Conservation (phyloP, 208 protist species). For the Crithidia expoeki region DNA sequence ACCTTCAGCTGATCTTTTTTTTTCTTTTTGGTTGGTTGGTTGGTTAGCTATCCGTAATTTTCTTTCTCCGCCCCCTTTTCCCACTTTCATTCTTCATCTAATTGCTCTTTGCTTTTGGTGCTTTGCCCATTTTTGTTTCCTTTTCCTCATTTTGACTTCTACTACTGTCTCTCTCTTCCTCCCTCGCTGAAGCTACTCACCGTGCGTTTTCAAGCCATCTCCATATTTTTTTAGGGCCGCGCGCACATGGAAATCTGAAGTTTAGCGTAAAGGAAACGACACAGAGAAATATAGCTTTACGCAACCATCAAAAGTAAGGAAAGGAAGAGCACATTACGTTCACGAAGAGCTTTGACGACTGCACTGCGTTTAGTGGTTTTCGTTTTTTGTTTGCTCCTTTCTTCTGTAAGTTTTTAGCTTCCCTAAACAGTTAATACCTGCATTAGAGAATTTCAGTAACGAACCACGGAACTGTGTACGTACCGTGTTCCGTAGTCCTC, state of each 20-base stretch:
- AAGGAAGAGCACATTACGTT: not conserved
- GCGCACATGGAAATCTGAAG: too few species aligned
- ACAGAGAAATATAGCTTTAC: not conserved
- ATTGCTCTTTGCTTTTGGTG: too few species aligned
- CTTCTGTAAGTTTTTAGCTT: conserved; percentile 6
- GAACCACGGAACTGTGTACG: not conserved
- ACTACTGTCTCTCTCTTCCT: too few species aligned
- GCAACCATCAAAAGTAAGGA: not conserved
- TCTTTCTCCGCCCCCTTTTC: too few species aligned
- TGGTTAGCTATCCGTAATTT: too few species aligned
- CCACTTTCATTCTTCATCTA: too few species aligned
- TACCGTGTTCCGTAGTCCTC: conserved; percentile 1
- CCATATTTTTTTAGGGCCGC: too few species aligned
- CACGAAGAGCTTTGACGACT: not conserved
- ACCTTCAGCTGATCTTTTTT: not conserved
- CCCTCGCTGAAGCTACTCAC: too few species aligned
- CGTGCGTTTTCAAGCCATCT: too few species aligned
- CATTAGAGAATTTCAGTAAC: not conserved
- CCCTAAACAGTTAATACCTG: not conserved
- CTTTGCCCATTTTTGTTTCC: too few species aligned
- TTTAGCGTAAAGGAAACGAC: not conserved
- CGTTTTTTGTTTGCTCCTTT: conserved; percentile 4
- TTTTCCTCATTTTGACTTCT: too few species aligned
- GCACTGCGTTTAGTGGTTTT: not conserved
- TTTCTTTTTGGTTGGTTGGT: not conserved